Evolutionary conservation across 2,329 filamentous ascomycete species (phyloP).

Genomic region (Gaeumannomyces tritici): DNA sequence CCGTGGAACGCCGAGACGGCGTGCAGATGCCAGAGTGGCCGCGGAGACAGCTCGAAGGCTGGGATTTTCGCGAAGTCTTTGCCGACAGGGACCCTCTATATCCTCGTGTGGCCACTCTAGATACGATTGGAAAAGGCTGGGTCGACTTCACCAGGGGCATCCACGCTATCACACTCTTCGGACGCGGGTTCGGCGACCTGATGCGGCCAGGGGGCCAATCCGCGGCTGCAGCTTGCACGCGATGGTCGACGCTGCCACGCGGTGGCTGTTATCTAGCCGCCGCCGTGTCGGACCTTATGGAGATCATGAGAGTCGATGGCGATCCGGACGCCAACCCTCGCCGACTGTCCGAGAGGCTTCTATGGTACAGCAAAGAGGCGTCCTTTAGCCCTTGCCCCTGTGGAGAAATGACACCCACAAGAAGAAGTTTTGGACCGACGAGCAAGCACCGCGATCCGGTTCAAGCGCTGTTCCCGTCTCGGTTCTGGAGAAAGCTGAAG

Average conservation of each 20-base stretch:
- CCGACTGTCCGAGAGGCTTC: neutral
- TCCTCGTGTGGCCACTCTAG: slow-evolving; percentile 10
- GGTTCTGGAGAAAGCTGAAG: neutral
- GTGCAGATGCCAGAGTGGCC: slow-evolving; percentile 2
- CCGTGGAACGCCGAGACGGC: slow-evolving; percentile 7
- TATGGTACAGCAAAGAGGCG: neutral
- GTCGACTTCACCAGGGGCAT: slow-evolving; percentile 14
- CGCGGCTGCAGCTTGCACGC: neutral
- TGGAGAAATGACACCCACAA: neutral
- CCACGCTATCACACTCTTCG: slow-evolving; percentile 13
- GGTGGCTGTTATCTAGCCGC: neutral
- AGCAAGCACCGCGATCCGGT: neutral
- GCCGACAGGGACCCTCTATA: slow-evolving; percentile 6
- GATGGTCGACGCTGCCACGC: neutral
- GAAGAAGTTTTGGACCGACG: no score
- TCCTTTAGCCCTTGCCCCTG: neutral
- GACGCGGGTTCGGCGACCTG: slow-evolving; percentile 12
- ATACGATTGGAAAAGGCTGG: slow-evolving; percentile 10
- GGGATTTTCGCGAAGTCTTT: slow-evolving; percentile 19
- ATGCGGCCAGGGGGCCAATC: slow-evolving; percentile 2
- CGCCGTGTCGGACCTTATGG: neutral
- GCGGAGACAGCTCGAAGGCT: slow-evolving; percentile 17
- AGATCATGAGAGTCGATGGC: neutral
- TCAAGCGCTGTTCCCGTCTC: neutral
- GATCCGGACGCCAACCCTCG: neutral